phyloP scores from a whole-genome alignment of 2,329 filamentous ascomycete species.

The Trichoderma sp. region DNA sequence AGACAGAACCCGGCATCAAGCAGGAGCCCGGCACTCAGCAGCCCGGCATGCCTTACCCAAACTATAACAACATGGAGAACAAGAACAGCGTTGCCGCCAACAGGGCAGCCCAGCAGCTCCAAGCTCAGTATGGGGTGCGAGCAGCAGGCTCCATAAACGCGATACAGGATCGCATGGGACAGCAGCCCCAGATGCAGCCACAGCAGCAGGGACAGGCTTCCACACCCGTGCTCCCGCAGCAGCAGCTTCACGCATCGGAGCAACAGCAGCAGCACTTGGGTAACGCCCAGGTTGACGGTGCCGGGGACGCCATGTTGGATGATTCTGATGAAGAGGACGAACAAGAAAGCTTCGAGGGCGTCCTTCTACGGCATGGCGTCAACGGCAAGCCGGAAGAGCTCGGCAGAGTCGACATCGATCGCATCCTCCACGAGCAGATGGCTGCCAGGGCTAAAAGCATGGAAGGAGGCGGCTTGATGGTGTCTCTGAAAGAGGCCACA shows the following conservation, averaged over 20 bases:
- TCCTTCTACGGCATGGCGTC: conserved; percentile 60
- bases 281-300: conserved; percentile 72
- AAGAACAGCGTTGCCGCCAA: conserved; percentile 51
- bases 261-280: conserved; percentile 31
- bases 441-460: conserved; percentile 66
- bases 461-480: conserved; percentile 75
- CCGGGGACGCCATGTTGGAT: conserved; percentile 53
- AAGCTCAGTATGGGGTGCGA: conserved; percentile 62
- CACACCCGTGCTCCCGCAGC: conserved; percentile 34
- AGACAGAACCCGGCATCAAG: conserved; percentile 52
- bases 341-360: conserved; percentile 56
- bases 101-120: conserved; percentile 59
- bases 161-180: conserved; percentile 52
- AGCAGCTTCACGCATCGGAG: conserved; percentile 39
- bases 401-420: conserved; percentile 66
- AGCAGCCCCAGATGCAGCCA: conserved; percentile 36
- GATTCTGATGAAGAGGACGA: conserved; percentile 43
- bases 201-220: conserved; percentile 36
- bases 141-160: conserved; percentile 69
- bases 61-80: conserved; percentile 40
- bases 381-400: conserved; percentile 58
- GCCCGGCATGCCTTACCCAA: conserved; percentile 40
- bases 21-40: conserved; percentile 47
- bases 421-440: conserved; percentile 69
- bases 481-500: conserved; percentile 64